phyloP scores from a whole-genome alignment of 768 basidiomycete genomes.

The Cyclocybe cylindracea region DNA sequence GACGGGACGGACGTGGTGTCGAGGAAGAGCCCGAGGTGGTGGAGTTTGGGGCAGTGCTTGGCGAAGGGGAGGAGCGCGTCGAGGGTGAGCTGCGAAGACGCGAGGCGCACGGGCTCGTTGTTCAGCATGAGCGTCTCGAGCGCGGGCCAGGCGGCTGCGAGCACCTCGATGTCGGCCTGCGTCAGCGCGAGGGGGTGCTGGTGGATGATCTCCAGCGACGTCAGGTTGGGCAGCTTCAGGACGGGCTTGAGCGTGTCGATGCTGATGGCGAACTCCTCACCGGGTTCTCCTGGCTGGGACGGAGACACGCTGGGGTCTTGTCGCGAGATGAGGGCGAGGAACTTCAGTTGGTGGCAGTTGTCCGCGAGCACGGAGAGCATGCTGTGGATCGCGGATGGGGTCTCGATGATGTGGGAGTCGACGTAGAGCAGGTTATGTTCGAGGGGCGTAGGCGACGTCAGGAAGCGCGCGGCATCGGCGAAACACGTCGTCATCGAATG shows the following conservation, averaged over 20 bases:
- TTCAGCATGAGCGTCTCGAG: conserved; percentile 47
- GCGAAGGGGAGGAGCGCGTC: conserved; percentile 42
- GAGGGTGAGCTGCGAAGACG: conserved; percentile 34
- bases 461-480: conserved; percentile 44
- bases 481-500: conserved; percentile 49
- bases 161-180: conserved; percentile 42
- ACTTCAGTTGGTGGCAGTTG: conserved; percentile 47
- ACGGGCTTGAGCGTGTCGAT: conserved; percentile 37
- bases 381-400: conserved; percentile 39
- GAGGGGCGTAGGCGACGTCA: conserved; percentile 46
- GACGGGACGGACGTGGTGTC: conserved; percentile 31
- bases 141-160: conserved; percentile 47
- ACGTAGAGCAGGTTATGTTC: conserved; percentile 52
- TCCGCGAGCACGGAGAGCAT: conserved; percentile 47
- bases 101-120: conserved; percentile 39
- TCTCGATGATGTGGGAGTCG: conserved; percentile 47
- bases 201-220: conserved; percentile 37
- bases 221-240: conserved; percentile 32
- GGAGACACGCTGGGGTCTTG: conserved; percentile 16
- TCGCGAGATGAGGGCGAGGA: conserved; percentile 42
- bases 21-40: conserved; percentile 42
- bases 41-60: conserved; percentile 38
- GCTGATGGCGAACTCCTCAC: conserved; percentile 25
- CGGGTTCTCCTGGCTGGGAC: conserved; percentile 17
- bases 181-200: conserved; percentile 38